Base-by-base conservation (phyloP, 2,329 filamentous ascomycete genomes). In the Raffaelea albimanens region DNA sequence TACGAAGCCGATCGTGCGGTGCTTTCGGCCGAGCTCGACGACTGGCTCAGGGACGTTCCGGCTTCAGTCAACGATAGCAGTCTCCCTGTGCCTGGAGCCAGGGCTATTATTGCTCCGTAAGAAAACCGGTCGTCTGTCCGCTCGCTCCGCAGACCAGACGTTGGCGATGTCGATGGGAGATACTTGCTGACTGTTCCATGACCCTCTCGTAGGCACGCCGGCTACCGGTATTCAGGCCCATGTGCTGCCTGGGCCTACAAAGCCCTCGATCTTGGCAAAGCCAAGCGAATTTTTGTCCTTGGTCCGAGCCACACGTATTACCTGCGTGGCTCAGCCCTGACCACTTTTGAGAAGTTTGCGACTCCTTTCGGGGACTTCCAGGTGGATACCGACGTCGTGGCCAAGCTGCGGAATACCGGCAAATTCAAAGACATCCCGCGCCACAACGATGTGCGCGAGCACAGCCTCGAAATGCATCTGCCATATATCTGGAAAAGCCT, bases 241-340 rank as follows among this genome's bases (percentile, higher is more conserved):
- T 91, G 88, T 56, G 93, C 93, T 40, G 93, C 90, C 40, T 97
- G 88, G 82, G 93, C 93, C 9, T 98, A 97, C 68, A 93, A 87
- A 65, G 78, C 79, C 7, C 81, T 95, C 44, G 89, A 97, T 63
- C 75, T 97, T 48, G 83, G 80, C 50, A 78, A 80, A 52, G 84
- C 82, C 21, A 95, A 94, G 66, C 84, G 89, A 3, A 78, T 98
- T 54, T 97, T 98, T 61, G 72, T 98, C 39, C 78, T 98, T 16
- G 93, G 93, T 0, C 93, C 93, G 2, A 96, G 91, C 1, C 93
- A 98, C 60, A 88, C 91, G 43, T 81, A 86, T 63, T 85, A 87
- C 54, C 79, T 97, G 2, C 70, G 76, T 2, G 85, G 82, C 44
- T 85, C 86, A 54, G 89, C 88, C 3, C 73, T 95, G 7, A 85